Evolutionary conservation across 345 rosid species (phyloP).

Genomic region (Cardiospermum halicacabum): DNA sequence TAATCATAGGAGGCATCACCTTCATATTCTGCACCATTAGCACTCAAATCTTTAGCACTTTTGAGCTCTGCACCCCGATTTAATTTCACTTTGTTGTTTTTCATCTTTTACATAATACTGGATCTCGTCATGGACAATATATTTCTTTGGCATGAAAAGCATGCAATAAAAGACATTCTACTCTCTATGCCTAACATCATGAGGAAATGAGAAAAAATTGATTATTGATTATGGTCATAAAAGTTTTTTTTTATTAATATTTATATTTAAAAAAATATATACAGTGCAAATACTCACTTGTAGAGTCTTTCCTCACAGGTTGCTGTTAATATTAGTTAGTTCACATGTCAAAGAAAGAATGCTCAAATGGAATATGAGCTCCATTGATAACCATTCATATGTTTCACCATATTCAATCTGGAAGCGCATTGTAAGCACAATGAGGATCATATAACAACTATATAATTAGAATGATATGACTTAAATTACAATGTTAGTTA

Average conservation of each 20-base stretch:
- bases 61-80: slow-evolving; percentile 41
- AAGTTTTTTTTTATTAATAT: no score
- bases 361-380: slow-evolving; percentile 94
- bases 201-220: no score
- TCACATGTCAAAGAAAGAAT: slow-evolving; percentile 97
- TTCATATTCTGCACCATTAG: slow-evolving; percentile 35
- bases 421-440: slow-evolving; percentile 19
- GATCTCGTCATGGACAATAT: slow-evolving; percentile 85
- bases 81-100: slow-evolving; percentile 52
- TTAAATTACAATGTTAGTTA: not conserved
- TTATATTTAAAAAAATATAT: no score
- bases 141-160: slow-evolving; percentile 88
- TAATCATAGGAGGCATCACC: slow-evolving; percentile 38
- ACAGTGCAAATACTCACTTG: slow-evolving; percentile 56
- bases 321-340: slow-evolving; percentile 94
- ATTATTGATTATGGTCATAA: no score
- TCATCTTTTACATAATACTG: slow-evolving; percentile 48
- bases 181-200: slow-evolving; percentile 99
- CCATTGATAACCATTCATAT: slow-evolving; percentile 98
- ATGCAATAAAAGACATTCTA: slow-evolving; percentile 88
- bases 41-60: slow-evolving; percentile 42
- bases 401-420: slow-evolving; percentile 97
- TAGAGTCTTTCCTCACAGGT: slow-evolving; percentile 96
- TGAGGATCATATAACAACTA: slow-evolving; percentile 17
- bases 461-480: not conserved